Evolutionary conservation across 345 rosid species (phyloP).

Genomic region (Murraya paniculata): DNA sequence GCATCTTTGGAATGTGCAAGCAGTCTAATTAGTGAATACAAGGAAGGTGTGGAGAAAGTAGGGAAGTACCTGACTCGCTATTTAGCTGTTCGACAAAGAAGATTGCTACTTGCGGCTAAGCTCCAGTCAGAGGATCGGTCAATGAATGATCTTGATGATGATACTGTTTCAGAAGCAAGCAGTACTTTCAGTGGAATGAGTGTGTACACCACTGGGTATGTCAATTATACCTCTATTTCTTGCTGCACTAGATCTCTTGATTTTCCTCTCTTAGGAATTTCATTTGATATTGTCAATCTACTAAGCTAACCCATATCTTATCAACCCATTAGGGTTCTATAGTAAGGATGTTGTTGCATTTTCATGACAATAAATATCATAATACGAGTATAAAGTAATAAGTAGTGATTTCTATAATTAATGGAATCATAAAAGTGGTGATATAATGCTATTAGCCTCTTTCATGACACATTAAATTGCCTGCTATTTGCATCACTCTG

Average conservation of each 20-base stretch:
- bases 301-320: neutral
- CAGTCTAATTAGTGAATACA: constrained; percentile 57
- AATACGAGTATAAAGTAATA: neutral
- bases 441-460: neutral
- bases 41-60: constrained; percentile 80
- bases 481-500: neutral
- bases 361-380: neutral
- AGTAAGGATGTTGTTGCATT: neutral
- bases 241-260: neutral
- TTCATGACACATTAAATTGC: neutral
- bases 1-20: constrained; percentile 79
- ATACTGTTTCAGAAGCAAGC: constrained; percentile 90
- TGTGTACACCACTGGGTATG: constrained; percentile 83
- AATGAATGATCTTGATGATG: constrained; percentile 71
- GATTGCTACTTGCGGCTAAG: constrained; percentile 88
- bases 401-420: neutral
- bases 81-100: constrained; percentile 93
- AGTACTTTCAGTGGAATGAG: constrained; percentile 96
- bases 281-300: neutral
- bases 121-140: constrained; percentile 71
- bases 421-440: neutral
- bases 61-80: constrained; percentile 92
- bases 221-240: constrained; percentile 3
- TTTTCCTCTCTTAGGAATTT: neutral
- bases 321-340: neutral